phyloP scores from a whole-genome alignment of 169 alveolate genomes.

The Cytauxzoon felis region DNA sequence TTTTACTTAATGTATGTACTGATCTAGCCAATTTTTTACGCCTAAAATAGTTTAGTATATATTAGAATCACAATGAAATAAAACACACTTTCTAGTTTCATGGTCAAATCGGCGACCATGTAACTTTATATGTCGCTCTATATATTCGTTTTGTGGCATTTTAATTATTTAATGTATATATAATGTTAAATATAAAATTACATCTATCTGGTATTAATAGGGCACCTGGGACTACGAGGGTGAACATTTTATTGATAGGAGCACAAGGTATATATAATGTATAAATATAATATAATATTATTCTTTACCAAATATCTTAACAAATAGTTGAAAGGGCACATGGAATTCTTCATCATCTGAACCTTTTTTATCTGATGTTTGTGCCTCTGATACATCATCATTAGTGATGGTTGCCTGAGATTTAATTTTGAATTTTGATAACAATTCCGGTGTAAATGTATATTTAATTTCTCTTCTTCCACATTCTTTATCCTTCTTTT shows the following conservation, averaged over 20 bases:
- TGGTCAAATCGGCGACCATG: slow-evolving; percentile 94
- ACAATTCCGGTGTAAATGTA: slow-evolving; percentile 29
- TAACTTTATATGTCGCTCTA: slow-evolving; percentile 92
- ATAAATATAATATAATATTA: too few species aligned
- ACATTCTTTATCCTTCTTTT: slow-evolving; percentile 6
- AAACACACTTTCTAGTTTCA: slow-evolving; percentile 79
- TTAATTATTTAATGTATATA: not conserved
- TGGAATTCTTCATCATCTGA: not conserved
- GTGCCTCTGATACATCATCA: not conserved
- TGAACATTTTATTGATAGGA: too few species aligned
- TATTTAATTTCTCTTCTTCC: slow-evolving; percentile 33
- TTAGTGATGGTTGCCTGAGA: not conserved
- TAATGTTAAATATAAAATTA: not conserved
- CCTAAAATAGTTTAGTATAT: slow-evolving; percentile 21
- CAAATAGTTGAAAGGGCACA: slow-evolving; percentile 1
- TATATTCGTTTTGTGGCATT: slow-evolving; percentile 97
- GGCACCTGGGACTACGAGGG: too few species aligned
- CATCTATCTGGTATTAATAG: too few species aligned
- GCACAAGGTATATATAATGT: too few species aligned
- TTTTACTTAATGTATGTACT: slow-evolving; percentile 87
- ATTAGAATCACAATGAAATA: not conserved
- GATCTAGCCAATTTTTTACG: slow-evolving; percentile 93
- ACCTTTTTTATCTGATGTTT: not conserved
- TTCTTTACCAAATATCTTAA: not conserved
- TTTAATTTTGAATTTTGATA: slow-evolving; percentile 29